Base-by-base conservation (phyloP, 305 asterid genomes). In the Solanum hybrid region DNA sequence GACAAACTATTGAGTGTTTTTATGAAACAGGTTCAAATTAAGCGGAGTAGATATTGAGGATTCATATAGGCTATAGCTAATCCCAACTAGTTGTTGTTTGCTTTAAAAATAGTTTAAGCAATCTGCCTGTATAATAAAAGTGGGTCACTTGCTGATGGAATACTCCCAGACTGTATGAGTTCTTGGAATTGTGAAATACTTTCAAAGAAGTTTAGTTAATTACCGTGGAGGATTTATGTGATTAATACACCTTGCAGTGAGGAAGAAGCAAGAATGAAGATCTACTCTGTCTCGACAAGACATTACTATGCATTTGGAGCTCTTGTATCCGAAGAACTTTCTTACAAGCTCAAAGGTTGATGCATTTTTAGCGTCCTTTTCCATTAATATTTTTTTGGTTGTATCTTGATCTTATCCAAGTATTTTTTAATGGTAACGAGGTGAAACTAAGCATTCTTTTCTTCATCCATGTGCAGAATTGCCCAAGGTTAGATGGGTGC, bases 261-360 rank as follows among this genome's bases (percentile, higher is more conserved):
- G 91, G 97, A 96, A 77, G 99, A 97, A 91, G 99, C 99, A 7
- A 93, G 98, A 90, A 96, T 93, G 99, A 98, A 98, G 79, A 95
- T 96, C 20, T 98, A 98, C 90, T 95, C 98, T 0, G 98, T 98
- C 56, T 98, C 99, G 6, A 98, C 98, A 0, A 90, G 94, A 90
- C 97, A 94, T 89, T 97, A 96, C 93, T 97, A 4, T 90, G 99
- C 99, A 84, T 97, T 97, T 92, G 99, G 99, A 91, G 99, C 99
- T 37, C 98, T 96, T 56, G 98, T 96, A 9, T 92, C 97, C 0
- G 99, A 97, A 91, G 99, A 97, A 77, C 90, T 94, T 40, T 94
- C 98, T 26, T 94, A 93, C 92, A 97, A 97, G 95, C 13, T 97
- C 2, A 96, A 97, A 92, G 99, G 99, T 56, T 56, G 90, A 89